Conservation (phyloP, 768 basidiomycete genomes). For the Tulasnella sp. region DNA sequence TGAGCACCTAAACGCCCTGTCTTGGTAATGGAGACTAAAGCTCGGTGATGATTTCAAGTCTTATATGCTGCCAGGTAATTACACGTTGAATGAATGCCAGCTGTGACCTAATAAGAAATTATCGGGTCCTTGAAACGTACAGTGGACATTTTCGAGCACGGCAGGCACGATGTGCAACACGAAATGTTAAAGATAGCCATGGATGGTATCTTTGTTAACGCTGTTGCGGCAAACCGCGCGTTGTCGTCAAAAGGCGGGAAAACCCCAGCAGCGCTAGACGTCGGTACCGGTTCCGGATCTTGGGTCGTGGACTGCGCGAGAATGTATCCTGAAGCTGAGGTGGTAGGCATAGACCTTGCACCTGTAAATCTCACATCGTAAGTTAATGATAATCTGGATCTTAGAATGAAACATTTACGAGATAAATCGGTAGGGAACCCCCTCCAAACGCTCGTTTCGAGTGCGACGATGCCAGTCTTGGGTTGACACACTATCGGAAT, state of each 20-base stretch:
- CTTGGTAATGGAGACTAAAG: background rate
- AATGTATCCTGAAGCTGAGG: background rate
- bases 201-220: constrained; percentile 18
- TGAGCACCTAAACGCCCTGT: background rate
- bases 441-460: constrained; percentile 18
- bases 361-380: background rate
- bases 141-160: constrained; percentile 12
- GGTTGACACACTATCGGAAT: constrained; percentile 9
- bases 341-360: constrained; percentile 12
- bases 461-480: constrained; percentile 22
- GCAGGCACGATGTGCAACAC: constrained; percentile 14
- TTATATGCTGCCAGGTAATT: background rate
- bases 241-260: background rate
- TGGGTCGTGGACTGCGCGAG: constrained; percentile 17
- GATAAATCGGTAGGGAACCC: background rate
- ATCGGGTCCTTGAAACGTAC: background rate
- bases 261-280: constrained; percentile 11
- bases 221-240: background rate
- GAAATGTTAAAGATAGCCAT: background rate
- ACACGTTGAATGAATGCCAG: background rate
- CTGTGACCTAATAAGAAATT: background rate
- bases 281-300: constrained; percentile 16
- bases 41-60: background rate
- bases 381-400: background rate
- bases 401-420: background rate